These are phyloP conservation scores for Thraustochytrium sp. DNA, from an alignment of 352 stramenopile species.

Conservation along the genomic window DNA sequence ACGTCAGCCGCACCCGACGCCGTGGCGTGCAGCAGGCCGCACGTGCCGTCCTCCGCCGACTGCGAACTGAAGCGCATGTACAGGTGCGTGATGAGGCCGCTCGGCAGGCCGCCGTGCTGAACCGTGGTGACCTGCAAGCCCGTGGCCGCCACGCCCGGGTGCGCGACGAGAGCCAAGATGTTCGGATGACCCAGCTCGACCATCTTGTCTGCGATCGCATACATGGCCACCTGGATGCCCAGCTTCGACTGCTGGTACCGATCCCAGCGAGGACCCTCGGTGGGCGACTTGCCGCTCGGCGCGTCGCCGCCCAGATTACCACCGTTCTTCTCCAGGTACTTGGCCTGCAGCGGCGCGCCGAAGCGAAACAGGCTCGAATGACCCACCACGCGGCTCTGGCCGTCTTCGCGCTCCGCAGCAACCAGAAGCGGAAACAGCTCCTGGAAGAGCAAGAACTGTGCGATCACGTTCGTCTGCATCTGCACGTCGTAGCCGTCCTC, in stretches of 20 bases:
- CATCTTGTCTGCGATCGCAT: constrained; percentile 52
- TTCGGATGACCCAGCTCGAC: constrained; percentile 44
- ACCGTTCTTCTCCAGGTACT: constrained; percentile 4
- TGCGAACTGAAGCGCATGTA: constrained; percentile 32
- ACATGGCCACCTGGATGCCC: constrained; percentile 54
- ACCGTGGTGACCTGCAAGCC: constrained; percentile 49
- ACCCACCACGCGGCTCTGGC: constrained; percentile 50
- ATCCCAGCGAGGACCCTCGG: constrained; percentile 53
- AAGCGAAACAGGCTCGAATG: background rate
- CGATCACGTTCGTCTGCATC: constrained; percentile 59
- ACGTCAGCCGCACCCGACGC: constrained; percentile 35
- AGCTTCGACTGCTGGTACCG: constrained; percentile 58
- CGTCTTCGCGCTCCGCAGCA: constrained; percentile 50
- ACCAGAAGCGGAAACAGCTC: constrained; percentile 52
- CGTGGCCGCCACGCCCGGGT: constrained; percentile 50
- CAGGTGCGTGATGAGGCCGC: background rate
- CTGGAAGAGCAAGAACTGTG: constrained; percentile 57
- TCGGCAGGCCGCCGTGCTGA: constrained; percentile 35
- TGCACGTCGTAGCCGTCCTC: constrained; percentile 58
- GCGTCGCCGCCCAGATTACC: background rate
- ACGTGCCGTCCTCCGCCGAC: constrained; percentile 25
- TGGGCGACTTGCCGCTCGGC: background rate
- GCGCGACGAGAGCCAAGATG: background rate
- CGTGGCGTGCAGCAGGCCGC: background rate
- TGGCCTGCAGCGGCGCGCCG: background rate